Percentiles rank a stretch among this genome's conserved stretches.
These are phyloP conservation scores for Paecilomyces formosus DNA, from an alignment of 2,329 filamentous ascomycete genomes.

Conservation along the genomic window DNA sequence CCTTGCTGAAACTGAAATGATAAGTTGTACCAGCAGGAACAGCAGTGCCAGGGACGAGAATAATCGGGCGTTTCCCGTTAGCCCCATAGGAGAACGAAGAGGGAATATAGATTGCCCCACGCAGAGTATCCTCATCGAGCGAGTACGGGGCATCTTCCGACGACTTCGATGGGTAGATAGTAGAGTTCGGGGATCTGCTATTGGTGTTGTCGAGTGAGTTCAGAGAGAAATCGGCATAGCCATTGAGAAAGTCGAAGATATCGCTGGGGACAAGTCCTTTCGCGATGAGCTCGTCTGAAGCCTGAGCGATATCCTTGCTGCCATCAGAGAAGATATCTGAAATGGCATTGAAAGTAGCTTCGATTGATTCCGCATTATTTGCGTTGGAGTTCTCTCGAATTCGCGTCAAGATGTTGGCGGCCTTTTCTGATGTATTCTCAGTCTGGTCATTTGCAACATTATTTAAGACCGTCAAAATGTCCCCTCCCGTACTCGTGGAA, in stretches of 20 bases:
- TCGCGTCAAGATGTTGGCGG: neutral
- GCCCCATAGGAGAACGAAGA: conserved; percentile 40
- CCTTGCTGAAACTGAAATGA: conserved; percentile 42
- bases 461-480: neutral
- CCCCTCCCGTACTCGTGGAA: neutral
- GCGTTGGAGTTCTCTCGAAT: neutral
- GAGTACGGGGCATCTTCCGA: conserved; percentile 43
- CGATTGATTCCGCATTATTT: conserved; percentile 5
- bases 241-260: conserved; percentile 9
- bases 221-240: conserved; percentile 7
- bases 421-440: neutral
- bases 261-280: conserved; percentile 10
- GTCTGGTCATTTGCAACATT: neutral
- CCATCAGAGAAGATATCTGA: neutral
- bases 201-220: conserved; percentile 12
- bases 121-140: conserved; percentile 39
- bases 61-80: conserved; percentile 35
- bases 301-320: neutral
- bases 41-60: conserved; percentile 49
- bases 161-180: conserved; percentile 12
- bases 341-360: neutral
- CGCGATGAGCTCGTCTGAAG: conserved; percentile 3
- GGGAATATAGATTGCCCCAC: conserved; percentile 48
- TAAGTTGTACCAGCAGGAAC: conserved; percentile 41
- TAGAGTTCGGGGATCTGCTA: neutral